These are phyloP conservation scores for Neonectria neomacrospora DNA, from an alignment of 2,329 filamentous ascomycete genomes.

Conservation along the genomic window DNA sequence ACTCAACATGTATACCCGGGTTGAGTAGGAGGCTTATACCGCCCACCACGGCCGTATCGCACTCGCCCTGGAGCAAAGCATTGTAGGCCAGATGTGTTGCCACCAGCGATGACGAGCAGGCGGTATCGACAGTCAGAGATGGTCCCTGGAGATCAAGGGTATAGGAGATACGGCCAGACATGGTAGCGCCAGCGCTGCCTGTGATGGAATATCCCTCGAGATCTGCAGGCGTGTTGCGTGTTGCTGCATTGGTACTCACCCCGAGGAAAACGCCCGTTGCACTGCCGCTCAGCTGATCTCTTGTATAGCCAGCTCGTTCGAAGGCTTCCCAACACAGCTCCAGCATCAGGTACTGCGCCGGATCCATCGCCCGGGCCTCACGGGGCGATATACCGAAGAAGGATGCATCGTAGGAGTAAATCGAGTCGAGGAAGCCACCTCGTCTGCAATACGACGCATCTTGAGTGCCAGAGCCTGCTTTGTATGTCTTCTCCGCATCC, in stretches of 20 bases:
- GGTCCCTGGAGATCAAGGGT: conserved; percentile 40
- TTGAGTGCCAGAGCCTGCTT: background rate
- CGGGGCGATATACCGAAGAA: conserved; percentile 60
- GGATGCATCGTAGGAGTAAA: conserved; percentile 54
- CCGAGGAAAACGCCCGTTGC: background rate
- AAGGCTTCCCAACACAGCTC: conserved; percentile 62
- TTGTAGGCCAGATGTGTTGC: conserved; percentile 61
- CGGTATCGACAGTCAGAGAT: conserved; percentile 61
- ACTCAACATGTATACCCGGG: conserved; percentile 30
- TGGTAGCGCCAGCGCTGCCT: background rate
- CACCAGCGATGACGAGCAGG: conserved; percentile 57
- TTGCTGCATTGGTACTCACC: background rate
- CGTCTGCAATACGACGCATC: conserved; percentile 16
- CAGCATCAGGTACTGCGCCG: conserved; percentile 58
- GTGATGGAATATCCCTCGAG: background rate
- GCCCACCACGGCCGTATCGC: conserved; percentile 32
- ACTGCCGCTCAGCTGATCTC: background rate
- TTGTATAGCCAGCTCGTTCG: conserved; percentile 60
- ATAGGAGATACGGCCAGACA: background rate
- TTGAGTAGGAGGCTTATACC: conserved; percentile 31
- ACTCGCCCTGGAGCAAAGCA: conserved; percentile 47
- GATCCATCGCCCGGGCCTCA: conserved; percentile 59
- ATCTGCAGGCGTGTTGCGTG: background rate
- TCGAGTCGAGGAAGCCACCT: background rate
- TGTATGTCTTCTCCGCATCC: conserved; percentile 4